phyloP scores from a whole-genome alignment of 75 land plant species.

The Sequoiadendron giganteum region DNA sequence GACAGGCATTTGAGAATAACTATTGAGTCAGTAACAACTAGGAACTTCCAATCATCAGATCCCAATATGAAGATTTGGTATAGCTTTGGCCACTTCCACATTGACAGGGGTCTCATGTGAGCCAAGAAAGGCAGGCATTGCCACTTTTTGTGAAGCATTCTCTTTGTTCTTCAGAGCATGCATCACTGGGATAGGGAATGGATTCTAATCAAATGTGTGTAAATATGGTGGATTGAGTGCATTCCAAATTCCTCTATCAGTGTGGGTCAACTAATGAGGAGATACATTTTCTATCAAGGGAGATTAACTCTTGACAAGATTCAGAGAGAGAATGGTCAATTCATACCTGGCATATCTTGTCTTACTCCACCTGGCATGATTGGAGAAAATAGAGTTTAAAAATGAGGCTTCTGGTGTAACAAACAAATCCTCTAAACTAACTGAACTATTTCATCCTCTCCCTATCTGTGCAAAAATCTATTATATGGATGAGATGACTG shows the following conservation, averaged over 20 bases:
- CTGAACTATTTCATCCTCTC: not conserved
- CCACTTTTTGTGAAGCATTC: not conserved
- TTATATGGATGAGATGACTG: not conserved
- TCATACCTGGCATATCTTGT: not conserved
- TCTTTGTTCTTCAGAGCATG: not conserved
- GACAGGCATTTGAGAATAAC: not conserved
- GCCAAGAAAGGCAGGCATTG: not conserved
- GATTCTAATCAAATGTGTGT: not conserved
- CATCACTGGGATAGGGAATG: no score
- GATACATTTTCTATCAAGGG: not conserved
- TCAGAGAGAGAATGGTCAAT: not conserved
- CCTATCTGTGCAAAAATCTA: not conserved
- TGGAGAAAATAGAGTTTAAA: not conserved
- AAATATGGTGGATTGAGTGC: not conserved
- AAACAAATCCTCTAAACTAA: not conserved
- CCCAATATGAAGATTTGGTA: not conserved
- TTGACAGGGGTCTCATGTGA: not conserved
- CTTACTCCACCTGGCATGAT: not conserved
- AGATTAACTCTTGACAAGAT: not conserved
- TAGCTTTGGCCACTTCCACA: not conserved
- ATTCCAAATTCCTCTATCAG: not conserved
- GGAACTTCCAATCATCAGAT: not conserved
- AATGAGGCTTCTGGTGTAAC: not conserved
- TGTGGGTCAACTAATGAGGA: not conserved
- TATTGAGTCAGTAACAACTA: not conserved